Evolutionary conservation across 1,284 basidiomycete species (phyloP).

Genomic region (Malassezia brasiliensis): DNA sequence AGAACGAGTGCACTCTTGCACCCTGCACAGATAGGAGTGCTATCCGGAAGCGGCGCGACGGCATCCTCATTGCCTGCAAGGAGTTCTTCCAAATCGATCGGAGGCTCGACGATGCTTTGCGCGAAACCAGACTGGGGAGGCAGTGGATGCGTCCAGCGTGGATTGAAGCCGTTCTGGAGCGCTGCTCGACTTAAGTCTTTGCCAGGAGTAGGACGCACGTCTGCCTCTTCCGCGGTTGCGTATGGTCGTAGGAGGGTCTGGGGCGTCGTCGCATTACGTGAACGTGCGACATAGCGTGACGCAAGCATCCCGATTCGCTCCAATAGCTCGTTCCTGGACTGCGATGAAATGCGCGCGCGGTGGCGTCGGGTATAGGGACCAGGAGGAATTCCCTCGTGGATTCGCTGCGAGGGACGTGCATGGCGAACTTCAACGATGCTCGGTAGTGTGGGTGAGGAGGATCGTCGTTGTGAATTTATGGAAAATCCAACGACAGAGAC

Average conservation of each 20-base stretch:
- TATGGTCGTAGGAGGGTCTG: constrained; percentile 13
- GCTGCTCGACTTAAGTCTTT: background rate
- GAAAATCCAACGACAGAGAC: constrained; percentile 11
- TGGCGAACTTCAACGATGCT: constrained; percentile 2
- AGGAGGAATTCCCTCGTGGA: constrained; percentile 20
- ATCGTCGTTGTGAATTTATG: background rate
- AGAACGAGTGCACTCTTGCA: constrained; percentile 32
- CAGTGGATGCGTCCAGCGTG: constrained; percentile 28
- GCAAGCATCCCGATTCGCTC: constrained; percentile 14
- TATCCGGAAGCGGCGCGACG: constrained; percentile 32
- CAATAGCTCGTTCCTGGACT: constrained; percentile 1
- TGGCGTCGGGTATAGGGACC: constrained; percentile 14
- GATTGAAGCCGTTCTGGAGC: constrained; percentile 19
- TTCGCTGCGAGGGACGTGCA: constrained; percentile 10
- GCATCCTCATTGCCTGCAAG: constrained; percentile 30
- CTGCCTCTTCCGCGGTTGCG: background rate
- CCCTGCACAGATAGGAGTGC: constrained; percentile 36
- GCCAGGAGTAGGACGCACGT: background rate
- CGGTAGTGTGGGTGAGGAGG: background rate
- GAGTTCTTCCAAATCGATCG: constrained; percentile 36
- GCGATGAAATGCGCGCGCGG: background rate
- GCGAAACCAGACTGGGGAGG: constrained; percentile 21
- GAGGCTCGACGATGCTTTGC: constrained; percentile 34
- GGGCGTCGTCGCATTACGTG: constrained; percentile 1
- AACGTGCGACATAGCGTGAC: constrained; percentile 11